Base-by-base conservation (phyloP, 768 basidiomycete genomes). In the Termitomyces titanicus region DNA sequence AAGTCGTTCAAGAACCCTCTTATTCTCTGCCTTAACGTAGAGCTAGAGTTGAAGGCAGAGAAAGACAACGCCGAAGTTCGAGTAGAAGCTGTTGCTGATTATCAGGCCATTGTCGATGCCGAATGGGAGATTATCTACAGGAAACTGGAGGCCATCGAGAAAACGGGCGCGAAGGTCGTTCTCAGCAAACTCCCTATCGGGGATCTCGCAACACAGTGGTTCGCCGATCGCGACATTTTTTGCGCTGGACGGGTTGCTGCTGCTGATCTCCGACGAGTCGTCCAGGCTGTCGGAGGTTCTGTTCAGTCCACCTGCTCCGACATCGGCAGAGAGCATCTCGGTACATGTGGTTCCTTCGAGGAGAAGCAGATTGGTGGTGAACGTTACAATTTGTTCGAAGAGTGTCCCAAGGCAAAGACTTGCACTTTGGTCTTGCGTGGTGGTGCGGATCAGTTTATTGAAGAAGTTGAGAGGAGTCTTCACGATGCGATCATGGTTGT, bases 401-500 rank as follows among this genome's bases (percentile, higher is more conserved):
- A 89, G 47, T 98, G 95, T 69, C 84, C 93, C 31, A 87, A 90
- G 71, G 91, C 96, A 10, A 94, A 93, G 73, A 98, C 96, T 0
- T 98, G 97, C 69, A 98, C 97, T 15, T 74, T 99, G 7, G 71
- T 99, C 22, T 84, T 99, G 56, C 83, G 97, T 50, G 97, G 97
- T 55, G 97, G 97, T 27, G 97, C 97, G 0, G 95, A 98, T 66
- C 97, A 99, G 69, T 98, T 99, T 72, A 98, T 98, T 58, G 94
- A 94, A 67, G 97, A 98, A 71, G 95, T 98, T 8, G 96, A 98
- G 71, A 78, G 97, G 54, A 94, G 92, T 83, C 72, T 99, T 62
- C 96, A 99, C 66, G 97, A 99, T 67, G 95, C 96, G 2, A 93
- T 98, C 64, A 98, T 98, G 95, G 95, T 99, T n/a, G 97, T 99